Evolutionary conservation across 257 asterid species (phyloP).

Genomic region (Solanum sejunctum): DNA sequence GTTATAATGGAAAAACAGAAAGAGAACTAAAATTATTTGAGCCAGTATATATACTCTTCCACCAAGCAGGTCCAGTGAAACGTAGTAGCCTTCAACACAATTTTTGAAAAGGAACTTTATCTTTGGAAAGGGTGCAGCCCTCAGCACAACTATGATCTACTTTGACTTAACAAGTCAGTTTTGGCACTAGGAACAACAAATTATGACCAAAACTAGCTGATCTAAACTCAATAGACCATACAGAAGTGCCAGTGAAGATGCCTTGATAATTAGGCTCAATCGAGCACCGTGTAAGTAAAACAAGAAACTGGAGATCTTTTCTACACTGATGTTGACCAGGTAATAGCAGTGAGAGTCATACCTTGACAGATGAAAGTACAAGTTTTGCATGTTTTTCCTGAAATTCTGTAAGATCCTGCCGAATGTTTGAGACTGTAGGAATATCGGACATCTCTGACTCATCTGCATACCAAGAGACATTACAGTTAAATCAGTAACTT

Average conservation of each 20-base stretch:
- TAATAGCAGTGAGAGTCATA: slow-evolving; percentile 10
- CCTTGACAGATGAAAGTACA: slow-evolving; percentile 81
- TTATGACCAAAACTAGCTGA: background rate
- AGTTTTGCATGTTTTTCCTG: slow-evolving; percentile 89
- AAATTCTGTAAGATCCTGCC: slow-evolving; percentile 91
- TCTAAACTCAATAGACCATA: background rate
- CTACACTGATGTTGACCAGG: background rate
- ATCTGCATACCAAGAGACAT: slow-evolving; percentile 38
- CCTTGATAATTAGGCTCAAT: background rate
- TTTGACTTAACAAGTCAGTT: background rate
- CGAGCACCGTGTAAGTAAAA: background rate
- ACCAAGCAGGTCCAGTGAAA: background rate
- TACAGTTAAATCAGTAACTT: background rate
- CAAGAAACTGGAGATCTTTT: background rate
- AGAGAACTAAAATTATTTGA: background rate
- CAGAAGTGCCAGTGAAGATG: background rate
- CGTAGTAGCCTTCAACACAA: background rate
- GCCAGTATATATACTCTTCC: background rate
- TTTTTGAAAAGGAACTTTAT: background rate
- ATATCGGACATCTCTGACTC: slow-evolving; percentile 60
- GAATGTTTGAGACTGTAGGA: slow-evolving; percentile 73
- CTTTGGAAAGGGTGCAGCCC: background rate
- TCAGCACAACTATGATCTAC: background rate
- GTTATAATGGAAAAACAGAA: background rate
- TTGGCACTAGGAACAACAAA: background rate